A percentile compares a stretch with the other conserved stretches of the same genome.
These are phyloP conservation scores for Dendrocalamus latiflorus DNA, from an alignment of 202 grass and related monocot genomes.

Conservation along the genomic window DNA sequence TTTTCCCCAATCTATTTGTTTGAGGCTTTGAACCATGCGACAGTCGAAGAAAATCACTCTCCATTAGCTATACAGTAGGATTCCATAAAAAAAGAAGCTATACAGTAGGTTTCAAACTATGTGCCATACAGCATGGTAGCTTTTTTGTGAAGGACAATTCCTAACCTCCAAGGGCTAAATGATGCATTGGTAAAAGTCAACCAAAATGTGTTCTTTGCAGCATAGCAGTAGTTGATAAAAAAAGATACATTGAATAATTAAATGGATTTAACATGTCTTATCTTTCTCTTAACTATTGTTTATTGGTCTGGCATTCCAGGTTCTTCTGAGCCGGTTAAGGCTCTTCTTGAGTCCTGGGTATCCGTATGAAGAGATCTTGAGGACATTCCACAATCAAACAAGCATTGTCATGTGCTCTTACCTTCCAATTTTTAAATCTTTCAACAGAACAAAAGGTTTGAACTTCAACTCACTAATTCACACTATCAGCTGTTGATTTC, in stretches of 20 bases:
- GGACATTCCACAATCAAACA: slow-evolving; percentile 91
- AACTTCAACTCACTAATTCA: background rate
- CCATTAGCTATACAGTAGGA: background rate
- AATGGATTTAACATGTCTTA: too few species aligned
- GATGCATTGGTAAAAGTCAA: too few species aligned
- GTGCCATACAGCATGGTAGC: too few species aligned
- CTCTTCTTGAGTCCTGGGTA: slow-evolving; percentile 91
- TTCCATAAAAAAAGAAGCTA: background rate
- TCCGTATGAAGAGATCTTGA: background rate
- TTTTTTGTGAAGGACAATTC: too few species aligned
- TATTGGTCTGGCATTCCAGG: too few species aligned
- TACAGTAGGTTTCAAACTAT: background rate
- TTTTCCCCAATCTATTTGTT: background rate
- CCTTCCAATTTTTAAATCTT: slow-evolving; percentile 78
- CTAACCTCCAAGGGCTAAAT: too few species aligned
- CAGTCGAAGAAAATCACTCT: background rate
- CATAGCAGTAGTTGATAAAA: too few species aligned
- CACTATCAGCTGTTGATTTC: background rate
- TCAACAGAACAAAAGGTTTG: slow-evolving; percentile 84
- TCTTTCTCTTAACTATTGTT: too few species aligned
- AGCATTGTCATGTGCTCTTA: slow-evolving; percentile 96
- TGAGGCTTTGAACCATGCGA: background rate
- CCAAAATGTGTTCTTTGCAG: too few species aligned
- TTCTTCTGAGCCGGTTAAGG: too few species aligned
- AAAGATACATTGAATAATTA: too few species aligned